Conservation (phyloP, 1,284 basidiomycete species). For the Ustilago nuda region DNA sequence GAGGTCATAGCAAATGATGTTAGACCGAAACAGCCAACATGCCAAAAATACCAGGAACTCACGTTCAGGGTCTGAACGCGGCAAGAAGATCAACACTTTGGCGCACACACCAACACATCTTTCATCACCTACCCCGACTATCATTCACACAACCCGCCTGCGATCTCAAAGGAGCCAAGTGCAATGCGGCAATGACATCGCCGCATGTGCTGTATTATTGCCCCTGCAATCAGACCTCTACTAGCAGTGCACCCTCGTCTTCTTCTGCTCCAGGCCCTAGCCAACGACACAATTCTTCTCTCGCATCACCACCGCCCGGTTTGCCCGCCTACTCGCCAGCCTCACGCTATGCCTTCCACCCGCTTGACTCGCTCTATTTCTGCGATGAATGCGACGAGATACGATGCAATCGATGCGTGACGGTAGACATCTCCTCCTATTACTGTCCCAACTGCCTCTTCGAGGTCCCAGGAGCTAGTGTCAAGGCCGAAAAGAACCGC, state of each 20-base stretch:
- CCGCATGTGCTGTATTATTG: slow-evolving; percentile 51
- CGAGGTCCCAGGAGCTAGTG: slow-evolving; percentile 95
- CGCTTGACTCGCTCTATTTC: slow-evolving; percentile 88
- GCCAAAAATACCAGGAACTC: neutral
- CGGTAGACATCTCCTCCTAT: slow-evolving; percentile 92
- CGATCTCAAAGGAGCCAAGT: neutral
- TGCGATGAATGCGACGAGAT: slow-evolving; percentile 98
- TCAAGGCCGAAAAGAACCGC: slow-evolving; percentile 94
- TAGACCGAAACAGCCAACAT: neutral
- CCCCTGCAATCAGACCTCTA: slow-evolving; percentile 27
- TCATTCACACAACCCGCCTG: neutral
- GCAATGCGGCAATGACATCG: slow-evolving; percentile 11
- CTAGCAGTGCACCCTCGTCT: neutral
- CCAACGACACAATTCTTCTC: slow-evolving; percentile 3
- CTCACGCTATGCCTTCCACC: slow-evolving; percentile 71
- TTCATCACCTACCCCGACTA: neutral
- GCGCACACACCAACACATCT: slow-evolving; percentile 8
- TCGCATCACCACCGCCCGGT: slow-evolving; percentile 28
- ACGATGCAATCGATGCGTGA: slow-evolving; percentile 89
- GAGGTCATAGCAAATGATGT: neutral
- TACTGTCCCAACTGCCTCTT: slow-evolving; percentile 99
- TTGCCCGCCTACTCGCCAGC: slow-evolving; percentile 45
- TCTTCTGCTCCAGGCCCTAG: neutral
- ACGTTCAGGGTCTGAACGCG: slow-evolving; percentile 3
- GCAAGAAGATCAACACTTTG: slow-evolving; percentile 29